Evolutionary conservation across 371 early-diverging fungal species (phyloP).

Genomic region (Apophysomyces sp.): DNA sequence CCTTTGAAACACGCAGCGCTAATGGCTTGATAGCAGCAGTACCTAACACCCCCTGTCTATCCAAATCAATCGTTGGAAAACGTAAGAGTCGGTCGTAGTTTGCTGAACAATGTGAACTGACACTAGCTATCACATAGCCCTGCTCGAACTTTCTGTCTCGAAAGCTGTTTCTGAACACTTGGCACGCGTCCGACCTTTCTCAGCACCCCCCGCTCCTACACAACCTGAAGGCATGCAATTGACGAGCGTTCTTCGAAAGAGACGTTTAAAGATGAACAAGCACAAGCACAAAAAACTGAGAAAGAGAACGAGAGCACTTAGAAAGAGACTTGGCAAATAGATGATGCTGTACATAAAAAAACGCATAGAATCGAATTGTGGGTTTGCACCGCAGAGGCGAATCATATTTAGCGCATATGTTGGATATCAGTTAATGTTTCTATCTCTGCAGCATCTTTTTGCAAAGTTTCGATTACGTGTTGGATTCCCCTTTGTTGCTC

Average conservation of each 20-base stretch:
- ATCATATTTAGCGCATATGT: background rate
- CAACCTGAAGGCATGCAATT: slow-evolving; percentile 37
- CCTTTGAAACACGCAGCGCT: background rate
- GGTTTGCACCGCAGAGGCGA: background rate
- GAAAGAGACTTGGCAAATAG: slow-evolving; percentile 80
- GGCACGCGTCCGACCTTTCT: slow-evolving; percentile 39
- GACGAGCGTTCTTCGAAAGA: slow-evolving; percentile 76
- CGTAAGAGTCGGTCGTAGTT: background rate
- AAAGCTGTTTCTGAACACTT: slow-evolving; percentile 31
- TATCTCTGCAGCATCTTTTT: slow-evolving; percentile 39
- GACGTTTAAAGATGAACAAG: slow-evolving; percentile 86
- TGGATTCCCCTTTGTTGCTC: slow-evolving; percentile 68
- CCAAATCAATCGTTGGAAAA: background rate
- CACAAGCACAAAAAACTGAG: slow-evolving; percentile 84
- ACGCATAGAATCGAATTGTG: slow-evolving; percentile 1
- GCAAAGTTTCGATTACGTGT: slow-evolving; percentile 57
- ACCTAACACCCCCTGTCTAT: background rate
- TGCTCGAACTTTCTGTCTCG: background rate
- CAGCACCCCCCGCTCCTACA: slow-evolving; percentile 34
- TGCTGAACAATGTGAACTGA: background rate
- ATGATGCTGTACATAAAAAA: slow-evolving; percentile 7
- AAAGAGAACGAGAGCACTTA: slow-evolving; percentile 76
- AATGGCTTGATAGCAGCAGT: background rate
- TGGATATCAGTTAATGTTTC: slow-evolving; percentile 9
- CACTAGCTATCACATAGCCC: background rate